A percentile compares a stretch with the other conserved stretches of the same genome.
Conservation (phyloP, 2,329 filamentous ascomycete species). For the Beauveria rudraprayagi region DNA sequence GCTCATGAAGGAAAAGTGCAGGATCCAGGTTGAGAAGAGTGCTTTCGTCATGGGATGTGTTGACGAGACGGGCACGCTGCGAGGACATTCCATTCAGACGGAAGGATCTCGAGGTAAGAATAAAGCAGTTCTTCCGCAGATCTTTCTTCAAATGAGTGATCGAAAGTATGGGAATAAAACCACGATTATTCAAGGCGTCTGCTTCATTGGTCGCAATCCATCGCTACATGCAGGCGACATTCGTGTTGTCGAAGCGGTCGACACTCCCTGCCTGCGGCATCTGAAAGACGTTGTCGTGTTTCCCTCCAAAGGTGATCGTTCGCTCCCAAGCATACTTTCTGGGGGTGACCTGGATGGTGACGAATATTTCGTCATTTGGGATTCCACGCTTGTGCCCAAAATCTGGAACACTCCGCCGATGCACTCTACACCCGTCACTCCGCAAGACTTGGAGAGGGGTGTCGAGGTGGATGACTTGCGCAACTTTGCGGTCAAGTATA, state of each 20-base stretch:
- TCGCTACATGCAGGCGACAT: conserved; percentile 91
- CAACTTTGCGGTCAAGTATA: conserved; percentile 82
- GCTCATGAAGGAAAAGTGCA: conserved; percentile 84
- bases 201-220: conserved; percentile 82
- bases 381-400: conserved; percentile 60
- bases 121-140: conserved; percentile 60
- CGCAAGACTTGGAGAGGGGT: conserved; percentile 46
- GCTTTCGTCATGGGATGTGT: conserved; percentile 83
- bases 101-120: conserved; percentile 34
- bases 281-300: conserved; percentile 83
- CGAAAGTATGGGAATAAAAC: conserved; percentile 45
- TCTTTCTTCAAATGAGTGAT: conserved; percentile 76
- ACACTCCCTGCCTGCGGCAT: conserved; percentile 64
- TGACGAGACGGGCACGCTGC: conserved; percentile 71
- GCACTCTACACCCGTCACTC: conserved; percentile 58
- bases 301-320: conserved; percentile 71
- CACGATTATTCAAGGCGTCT: conserved; percentile 64
- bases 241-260: conserved; percentile 75
- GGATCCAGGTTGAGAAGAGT: conserved; percentile 71
- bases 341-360: conserved; percentile 94
- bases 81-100: conserved; percentile 56
- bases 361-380: conserved; percentile 93
- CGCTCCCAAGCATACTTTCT: conserved; percentile 88
- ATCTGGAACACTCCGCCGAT: conserved; percentile 70
- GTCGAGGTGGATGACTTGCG: conserved; percentile 68